These are phyloP conservation scores for Globisporangium cylindrosporum DNA, from an alignment of 352 stramenopile species.

Conservation along the genomic window DNA sequence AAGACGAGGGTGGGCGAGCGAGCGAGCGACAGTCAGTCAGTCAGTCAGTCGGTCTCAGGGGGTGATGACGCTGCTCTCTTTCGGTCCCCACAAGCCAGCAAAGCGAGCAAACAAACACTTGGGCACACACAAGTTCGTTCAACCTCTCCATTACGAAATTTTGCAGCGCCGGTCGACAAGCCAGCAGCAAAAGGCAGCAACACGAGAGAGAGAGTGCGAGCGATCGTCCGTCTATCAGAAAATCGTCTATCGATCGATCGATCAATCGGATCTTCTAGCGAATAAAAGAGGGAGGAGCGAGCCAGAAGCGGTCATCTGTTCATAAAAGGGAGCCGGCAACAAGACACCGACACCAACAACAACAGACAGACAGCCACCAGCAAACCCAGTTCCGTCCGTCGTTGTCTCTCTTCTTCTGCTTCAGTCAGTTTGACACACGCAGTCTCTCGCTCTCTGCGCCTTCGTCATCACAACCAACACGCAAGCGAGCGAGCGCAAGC, in stretches of 20 bases:
- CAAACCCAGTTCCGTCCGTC: conserved; percentile 2
- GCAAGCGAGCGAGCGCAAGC: not conserved
- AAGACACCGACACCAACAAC: conserved; percentile 5
- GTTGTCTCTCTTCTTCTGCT: conserved; percentile 2
- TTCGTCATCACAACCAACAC: conserved; percentile 2
- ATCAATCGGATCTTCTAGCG: not conserved
- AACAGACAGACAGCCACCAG: not conserved
- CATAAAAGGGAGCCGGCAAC: conserved; percentile 11
- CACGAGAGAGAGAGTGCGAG: conserved; percentile 1
- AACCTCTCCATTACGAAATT: conserved; percentile 15
- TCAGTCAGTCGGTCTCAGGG: not conserved
- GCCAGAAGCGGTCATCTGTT: conserved; percentile 11
- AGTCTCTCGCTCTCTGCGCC: conserved; percentile 3
- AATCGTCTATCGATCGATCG: conserved; percentile 1
- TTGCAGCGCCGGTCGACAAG: conserved; percentile 5
- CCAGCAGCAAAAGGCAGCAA: conserved; percentile 3
- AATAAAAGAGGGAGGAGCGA: conserved; percentile 5
- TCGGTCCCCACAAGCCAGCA: not conserved
- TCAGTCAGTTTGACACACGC: conserved; percentile 9
- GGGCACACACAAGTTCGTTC: conserved; percentile 4
- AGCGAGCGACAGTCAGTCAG: not conserved
- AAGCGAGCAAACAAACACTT: not conserved
- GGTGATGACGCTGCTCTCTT: conserved; percentile 1
- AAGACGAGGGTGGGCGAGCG: not conserved
- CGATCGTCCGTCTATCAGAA: not conserved